These are phyloP conservation scores for Fusarium sp. DNA, from an alignment of 2,329 filamentous ascomycete genomes.

Conservation along the genomic window DNA sequence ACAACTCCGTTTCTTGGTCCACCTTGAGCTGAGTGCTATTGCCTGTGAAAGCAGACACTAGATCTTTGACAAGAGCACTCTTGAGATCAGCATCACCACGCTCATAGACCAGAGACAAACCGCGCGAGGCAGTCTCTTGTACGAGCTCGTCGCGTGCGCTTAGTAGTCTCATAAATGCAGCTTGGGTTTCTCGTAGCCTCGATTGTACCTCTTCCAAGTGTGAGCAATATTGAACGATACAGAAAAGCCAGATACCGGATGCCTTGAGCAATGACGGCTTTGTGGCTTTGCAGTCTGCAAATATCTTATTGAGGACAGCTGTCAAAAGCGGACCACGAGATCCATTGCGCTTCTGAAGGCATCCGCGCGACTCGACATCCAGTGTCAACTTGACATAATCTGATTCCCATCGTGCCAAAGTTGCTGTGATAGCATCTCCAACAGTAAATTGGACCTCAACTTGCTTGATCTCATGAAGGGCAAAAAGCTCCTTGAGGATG, in stretches of 20 bases:
- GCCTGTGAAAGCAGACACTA: slow-evolving; percentile 90
- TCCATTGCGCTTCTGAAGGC: slow-evolving; percentile 53
- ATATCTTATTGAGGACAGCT: slow-evolving; percentile 76
- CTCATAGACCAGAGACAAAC: slow-evolving; percentile 92
- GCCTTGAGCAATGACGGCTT: slow-evolving; percentile 93
- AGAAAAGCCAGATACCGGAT: slow-evolving; percentile 95
- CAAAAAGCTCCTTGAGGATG: slow-evolving; percentile 77
- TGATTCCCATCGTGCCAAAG: slow-evolving; percentile 85
- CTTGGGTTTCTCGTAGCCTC: slow-evolving; percentile 82
- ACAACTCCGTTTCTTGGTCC: slow-evolving; percentile 90
- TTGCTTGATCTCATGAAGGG: slow-evolving; percentile 85
- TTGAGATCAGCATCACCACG: slow-evolving; percentile 86
- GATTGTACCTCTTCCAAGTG: slow-evolving; percentile 80
- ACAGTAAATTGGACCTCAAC: slow-evolving; percentile 91
- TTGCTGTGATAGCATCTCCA: slow-evolving; percentile 86
- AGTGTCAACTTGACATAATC: slow-evolving; percentile 79
- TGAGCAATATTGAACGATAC: slow-evolving; percentile 89
- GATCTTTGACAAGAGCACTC: slow-evolving; percentile 84
- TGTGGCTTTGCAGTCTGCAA: slow-evolving; percentile 82
- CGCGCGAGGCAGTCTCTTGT: slow-evolving; percentile 93
- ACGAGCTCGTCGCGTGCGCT: slow-evolving; percentile 92
- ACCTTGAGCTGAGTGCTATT: slow-evolving; percentile 82
- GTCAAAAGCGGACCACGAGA: slow-evolving; percentile 59
- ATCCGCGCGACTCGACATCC: slow-evolving; percentile 73
- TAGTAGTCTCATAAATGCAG: slow-evolving; percentile 87